Percentiles rank a stretch among this genome's conserved stretches.
Conservation (phyloP, 2,329 filamentous ascomycete genomes). For the Monilinia fructicola region DNA sequence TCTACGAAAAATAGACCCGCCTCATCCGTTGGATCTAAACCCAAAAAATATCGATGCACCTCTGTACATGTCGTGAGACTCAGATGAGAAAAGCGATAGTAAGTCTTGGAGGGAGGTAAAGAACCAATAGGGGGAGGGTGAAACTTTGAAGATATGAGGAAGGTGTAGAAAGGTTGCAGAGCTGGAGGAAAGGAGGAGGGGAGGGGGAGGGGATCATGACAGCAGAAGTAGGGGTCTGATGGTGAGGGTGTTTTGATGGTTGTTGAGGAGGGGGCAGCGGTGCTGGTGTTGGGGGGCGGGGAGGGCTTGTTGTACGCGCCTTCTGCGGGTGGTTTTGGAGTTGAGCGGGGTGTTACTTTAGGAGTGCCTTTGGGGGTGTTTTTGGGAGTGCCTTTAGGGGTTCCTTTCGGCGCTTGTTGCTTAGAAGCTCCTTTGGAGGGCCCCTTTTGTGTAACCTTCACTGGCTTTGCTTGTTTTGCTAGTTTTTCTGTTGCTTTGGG, state of each 20-base stretch:
- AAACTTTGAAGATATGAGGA: not conserved
- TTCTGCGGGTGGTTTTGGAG: not conserved
- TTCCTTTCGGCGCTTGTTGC: not conserved
- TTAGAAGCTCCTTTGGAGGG: not conserved
- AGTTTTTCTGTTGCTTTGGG: not conserved
- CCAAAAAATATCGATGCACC: constrained; percentile 13
- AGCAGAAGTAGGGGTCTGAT: constrained; percentile 1
- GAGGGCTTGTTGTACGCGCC: constrained; percentile 7
- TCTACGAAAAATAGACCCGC: not conserved
- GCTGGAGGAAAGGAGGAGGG: not conserved
- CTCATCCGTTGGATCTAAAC: not conserved
- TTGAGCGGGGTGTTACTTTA: constrained; percentile 5
- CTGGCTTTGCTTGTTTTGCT: not conserved
- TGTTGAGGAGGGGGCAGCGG: not conserved
- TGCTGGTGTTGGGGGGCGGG: constrained; percentile 6
- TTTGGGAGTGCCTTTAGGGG: not conserved
- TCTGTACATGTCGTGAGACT: constrained; percentile 5
- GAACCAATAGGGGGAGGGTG: not conserved
- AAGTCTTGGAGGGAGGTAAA: not conserved
- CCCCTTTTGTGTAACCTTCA: not conserved
- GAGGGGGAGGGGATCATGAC: not conserved
- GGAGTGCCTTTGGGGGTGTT: not conserved
- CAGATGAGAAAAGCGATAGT: constrained; percentile 17
- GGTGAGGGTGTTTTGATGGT: not conserved
- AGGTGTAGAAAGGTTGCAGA: constrained; percentile 14